phyloP scores from a whole-genome alignment of 176 grass and related monocot genomes.

The Triticum urartu region DNA sequence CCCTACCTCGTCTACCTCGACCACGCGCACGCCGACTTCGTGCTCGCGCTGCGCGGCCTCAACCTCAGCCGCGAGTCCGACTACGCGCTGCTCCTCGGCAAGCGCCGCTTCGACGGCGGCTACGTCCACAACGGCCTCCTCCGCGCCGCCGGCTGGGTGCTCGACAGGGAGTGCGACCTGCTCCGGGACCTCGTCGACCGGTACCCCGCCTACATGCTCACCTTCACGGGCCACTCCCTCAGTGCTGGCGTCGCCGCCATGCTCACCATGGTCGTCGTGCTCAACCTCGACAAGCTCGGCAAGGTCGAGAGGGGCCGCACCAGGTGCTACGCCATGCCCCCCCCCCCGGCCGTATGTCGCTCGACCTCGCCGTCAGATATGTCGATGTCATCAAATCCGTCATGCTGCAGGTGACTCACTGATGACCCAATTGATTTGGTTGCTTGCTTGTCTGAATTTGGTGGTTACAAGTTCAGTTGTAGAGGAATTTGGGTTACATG shows the following conservation, averaged over 20 bases:
- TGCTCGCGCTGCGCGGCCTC: too few relatives aligned
- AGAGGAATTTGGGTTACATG: too few relatives aligned
- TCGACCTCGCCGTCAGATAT: slow-evolving; percentile 82
- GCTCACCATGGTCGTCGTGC: slow-evolving; percentile 71
- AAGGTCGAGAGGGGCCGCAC: slow-evolving; percentile 49
- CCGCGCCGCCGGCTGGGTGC: slow-evolving; percentile 63
- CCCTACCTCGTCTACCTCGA: too few relatives aligned
- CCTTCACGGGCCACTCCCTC: slow-evolving; percentile 73
- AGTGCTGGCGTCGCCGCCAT: slow-evolving; percentile 71
- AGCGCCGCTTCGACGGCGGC: slow-evolving; percentile 68
- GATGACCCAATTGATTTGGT: too few relatives aligned
- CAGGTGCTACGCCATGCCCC: slow-evolving; percentile 74
- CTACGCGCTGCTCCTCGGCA: slow-evolving; percentile 34
- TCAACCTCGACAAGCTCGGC: slow-evolving; percentile 73
- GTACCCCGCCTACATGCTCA: slow-evolving; percentile 71
- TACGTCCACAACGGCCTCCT: slow-evolving; percentile 88
- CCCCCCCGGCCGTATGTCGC: slow-evolving; percentile 83
- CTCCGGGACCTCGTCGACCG: slow-evolving; percentile 53
- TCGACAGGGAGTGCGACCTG: slow-evolving; percentile 72
- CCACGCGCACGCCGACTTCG: too few relatives aligned
- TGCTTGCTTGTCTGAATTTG: too few relatives aligned
- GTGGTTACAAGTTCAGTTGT: too few relatives aligned
- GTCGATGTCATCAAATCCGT: slow-evolving; percentile 84
- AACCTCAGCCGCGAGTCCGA: too few relatives aligned
- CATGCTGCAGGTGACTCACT: slow-evolving; percentile 66